These are phyloP conservation scores for Citrus reticulata DNA, from an alignment of 345 rosid species.

Conservation along the genomic window DNA sequence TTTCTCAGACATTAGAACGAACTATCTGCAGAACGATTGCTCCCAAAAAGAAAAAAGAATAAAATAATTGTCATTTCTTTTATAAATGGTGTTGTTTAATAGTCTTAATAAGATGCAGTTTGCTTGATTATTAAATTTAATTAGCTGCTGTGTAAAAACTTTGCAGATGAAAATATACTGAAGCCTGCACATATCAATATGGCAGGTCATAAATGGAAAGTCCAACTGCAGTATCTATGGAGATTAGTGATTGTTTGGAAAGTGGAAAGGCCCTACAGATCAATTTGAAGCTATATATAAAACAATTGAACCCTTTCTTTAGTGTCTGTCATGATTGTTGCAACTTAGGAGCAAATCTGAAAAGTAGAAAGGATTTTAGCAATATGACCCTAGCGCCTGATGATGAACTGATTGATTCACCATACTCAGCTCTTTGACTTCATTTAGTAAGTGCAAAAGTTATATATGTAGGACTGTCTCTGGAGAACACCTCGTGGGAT, in stretches of 20 bases:
- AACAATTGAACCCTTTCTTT: not conserved
- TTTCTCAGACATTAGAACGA: not conserved
- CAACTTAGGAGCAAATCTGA: not conserved
- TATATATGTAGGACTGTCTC: not conserved
- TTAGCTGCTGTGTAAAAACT: not conserved
- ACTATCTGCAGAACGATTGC: not conserved
- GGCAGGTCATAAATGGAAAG: conserved; percentile 12
- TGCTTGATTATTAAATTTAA: conserved; percentile 5
- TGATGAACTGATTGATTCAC: not conserved
- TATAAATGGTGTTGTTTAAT: not conserved
- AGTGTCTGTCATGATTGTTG: not conserved
- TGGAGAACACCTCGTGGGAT: not conserved
- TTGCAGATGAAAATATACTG: conserved; percentile 6
- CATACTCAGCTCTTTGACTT: not conserved
- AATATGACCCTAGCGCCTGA: not conserved
- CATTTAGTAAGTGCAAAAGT: not conserved
- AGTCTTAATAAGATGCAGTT: not conserved
- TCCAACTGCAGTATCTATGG: not conserved
- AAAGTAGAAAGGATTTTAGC: not conserved
- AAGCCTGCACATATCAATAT: conserved; percentile 15
- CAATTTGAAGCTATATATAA: not conserved
- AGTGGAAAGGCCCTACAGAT: not conserved
- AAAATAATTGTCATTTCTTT: not conserved
- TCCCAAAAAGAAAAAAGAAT: no score
- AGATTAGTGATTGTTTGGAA: conserved; percentile 16